Evolutionary conservation across 371 early-diverging fungal genomes (phyloP).

Genomic region (Vairimorpha necatrix): DNA sequence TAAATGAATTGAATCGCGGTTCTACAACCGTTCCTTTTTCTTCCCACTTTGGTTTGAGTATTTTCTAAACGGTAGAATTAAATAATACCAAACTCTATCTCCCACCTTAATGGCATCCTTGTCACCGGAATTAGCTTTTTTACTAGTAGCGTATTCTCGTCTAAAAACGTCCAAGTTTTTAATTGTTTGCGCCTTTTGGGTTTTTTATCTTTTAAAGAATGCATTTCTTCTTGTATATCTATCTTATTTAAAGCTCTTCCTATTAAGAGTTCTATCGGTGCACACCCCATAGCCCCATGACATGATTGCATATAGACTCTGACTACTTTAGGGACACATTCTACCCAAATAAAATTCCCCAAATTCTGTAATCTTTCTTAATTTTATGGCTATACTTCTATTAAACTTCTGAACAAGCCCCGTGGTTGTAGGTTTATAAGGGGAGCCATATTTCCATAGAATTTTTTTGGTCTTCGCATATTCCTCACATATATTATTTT

Average conservation of each 20-base stretch:
- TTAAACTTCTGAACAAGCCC: conserved; percentile 24
- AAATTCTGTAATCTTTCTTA: conserved; percentile 15
- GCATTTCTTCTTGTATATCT: conserved; percentile 8
- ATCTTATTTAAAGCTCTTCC: neutral
- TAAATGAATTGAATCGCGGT: too few species aligned
- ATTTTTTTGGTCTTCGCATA: neutral
- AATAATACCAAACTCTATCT: too few species aligned
- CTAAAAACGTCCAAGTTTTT: too few species aligned
- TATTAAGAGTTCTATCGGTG: neutral
- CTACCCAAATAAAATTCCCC: neutral
- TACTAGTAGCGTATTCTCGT: too few species aligned
- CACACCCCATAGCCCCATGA: conserved; percentile 19
- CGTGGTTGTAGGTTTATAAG: conserved; percentile 14
- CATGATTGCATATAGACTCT: neutral
- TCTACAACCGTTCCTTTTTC: too few species aligned
- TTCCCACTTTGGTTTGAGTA: too few species aligned
- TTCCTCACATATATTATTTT: neutral
- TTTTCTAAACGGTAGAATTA: too few species aligned
- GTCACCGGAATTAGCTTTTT: too few species aligned
- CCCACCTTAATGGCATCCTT: too few species aligned
- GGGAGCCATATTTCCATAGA: neutral
- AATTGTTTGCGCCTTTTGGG: too few species aligned
- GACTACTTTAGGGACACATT: neutral
- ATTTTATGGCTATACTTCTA: neutral
- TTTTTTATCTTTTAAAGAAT: too few species aligned